Conservation (phyloP, 495 filamentous ascomycete genomes). For the Neurospora sp. region DNA sequence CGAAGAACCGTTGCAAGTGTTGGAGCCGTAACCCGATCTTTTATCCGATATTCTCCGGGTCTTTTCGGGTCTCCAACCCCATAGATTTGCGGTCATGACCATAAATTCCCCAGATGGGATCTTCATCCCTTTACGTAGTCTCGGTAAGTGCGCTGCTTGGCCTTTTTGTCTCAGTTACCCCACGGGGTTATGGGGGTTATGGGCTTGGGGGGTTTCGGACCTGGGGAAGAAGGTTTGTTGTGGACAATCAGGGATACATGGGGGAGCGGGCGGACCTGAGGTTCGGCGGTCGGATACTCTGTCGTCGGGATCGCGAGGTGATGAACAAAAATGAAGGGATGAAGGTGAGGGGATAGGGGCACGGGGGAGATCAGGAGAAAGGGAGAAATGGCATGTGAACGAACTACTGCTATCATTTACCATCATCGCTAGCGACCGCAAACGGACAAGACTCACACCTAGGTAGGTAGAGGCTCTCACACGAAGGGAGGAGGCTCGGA, state of each 20-base stretch:
- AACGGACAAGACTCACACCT: background rate
- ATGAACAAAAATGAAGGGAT: background rate
- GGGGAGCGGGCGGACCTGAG: background rate
- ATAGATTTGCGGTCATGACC: background rate
- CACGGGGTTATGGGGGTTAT: background rate
- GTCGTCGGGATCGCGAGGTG: background rate
- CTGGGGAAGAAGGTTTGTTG: background rate
- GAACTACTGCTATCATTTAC: too few species aligned
- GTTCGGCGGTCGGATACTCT: background rate
- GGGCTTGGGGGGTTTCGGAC: background rate
- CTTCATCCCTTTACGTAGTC: background rate
- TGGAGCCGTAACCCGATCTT: background rate
- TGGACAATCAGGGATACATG: background rate
- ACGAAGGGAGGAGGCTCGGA: background rate
- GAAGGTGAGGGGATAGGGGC: background rate
- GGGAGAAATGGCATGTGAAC: background rate
- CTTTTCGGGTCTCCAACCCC: background rate
- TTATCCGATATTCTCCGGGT: background rate
- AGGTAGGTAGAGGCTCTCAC: background rate
- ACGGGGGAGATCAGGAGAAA: background rate
- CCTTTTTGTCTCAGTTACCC: background rate
- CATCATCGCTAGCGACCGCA: background rate
- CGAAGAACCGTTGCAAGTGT: background rate
- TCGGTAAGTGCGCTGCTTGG: background rate
- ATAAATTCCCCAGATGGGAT: background rate